Evolutionary conservation across 768 basidiomycete genomes (phyloP), one percentile per base, ranked within the genome.

Genomic region (Postia placenta): DNA sequence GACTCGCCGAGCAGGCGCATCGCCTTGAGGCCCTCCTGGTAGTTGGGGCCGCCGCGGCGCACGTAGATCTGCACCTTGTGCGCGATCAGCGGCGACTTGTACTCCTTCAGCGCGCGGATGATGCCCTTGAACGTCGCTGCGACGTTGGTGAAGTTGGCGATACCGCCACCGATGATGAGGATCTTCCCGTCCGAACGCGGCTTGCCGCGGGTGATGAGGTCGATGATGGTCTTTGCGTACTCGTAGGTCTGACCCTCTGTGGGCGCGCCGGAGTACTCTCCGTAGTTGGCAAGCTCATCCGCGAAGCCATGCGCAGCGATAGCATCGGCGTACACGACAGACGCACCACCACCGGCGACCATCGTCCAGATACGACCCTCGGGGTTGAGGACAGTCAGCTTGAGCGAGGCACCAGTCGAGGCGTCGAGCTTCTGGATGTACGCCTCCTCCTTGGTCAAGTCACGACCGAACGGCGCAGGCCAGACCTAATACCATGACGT

Each of bases 121-220:
- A 98, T 99, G 54, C 95, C 95, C 78, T 98, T 97, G 87, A 99
- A 99, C 52, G 95, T 98, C 9, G 95, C 87, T 27, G 94, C 96
- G 58, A 98, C 94, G 66, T 99, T 97, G 66, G 93, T 97, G 74
- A 99, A 99, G 82, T 99, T 99, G 74, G 96, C 96, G 55, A 96
- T 96, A 73, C 95, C 95, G 71, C 96, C 96, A 69, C 95, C 96
- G 57, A 99, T 96, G 79, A 99, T 96, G 69, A 98, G 87, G 66
- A 98, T 83, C 74, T 99, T 99, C 75, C 96, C 96, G 44, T 96
- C 73, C 45, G 85, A 74, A 58, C 81, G 77, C 42, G 88, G 84
- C 20, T 76, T 70, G 41, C 94, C 93, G 51, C 95, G 92, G 38
- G 91, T 97, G 68, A 98, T 91, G 53, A 99, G 74, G 67, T 97